These are phyloP conservation scores for Eucalyptus marginata DNA, from an alignment of 345 rosid genomes.

Conservation along the genomic window DNA sequence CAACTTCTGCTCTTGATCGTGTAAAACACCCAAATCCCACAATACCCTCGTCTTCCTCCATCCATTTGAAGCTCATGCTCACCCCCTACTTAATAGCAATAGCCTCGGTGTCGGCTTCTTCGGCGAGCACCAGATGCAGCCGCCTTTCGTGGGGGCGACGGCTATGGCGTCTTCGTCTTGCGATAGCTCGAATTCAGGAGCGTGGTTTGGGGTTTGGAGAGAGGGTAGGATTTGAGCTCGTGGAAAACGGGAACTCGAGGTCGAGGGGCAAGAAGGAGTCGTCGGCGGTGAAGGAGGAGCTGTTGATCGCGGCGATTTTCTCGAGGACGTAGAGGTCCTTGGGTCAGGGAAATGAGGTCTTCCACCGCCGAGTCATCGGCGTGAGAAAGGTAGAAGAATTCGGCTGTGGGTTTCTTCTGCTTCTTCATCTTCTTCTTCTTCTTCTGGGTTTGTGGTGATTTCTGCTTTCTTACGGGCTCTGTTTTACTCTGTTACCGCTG, in stretches of 20 bases:
- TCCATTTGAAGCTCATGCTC: too few relatives aligned
- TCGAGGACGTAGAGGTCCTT: constrained; percentile 49
- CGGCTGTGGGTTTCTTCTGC: neutral
- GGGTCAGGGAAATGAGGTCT: neutral
- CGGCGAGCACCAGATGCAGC: neutral
- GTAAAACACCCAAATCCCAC: too few relatives aligned
- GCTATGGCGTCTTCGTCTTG: neutral
- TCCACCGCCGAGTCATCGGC: neutral
- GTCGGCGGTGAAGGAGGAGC: constrained; percentile 27
- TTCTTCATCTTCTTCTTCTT: neutral
- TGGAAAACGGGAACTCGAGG: constrained; percentile 47
- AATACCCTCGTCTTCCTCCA: too few relatives aligned
- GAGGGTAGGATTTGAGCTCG: constrained; percentile 40
- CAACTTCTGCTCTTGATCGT: too few relatives aligned
- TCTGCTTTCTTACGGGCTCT: fast-evolving
- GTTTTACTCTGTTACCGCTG: neutral
- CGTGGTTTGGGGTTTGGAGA: constrained; percentile 4
- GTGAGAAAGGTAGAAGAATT: neutral
- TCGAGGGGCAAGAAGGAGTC: constrained; percentile 42
- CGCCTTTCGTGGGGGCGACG: neutral
- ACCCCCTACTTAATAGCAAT: fast-evolving
- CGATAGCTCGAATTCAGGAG: neutral
- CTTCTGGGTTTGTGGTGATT: neutral
- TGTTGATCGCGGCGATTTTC: constrained; percentile 59
- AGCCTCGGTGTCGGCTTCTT: too few relatives aligned